A percentile compares a stretch with the other conserved stretches of the same genome.
These are phyloP conservation scores for Cryptococcus hybrid DNA, from an alignment of 1,284 basidiomycete genomes.

Conservation along the genomic window DNA sequence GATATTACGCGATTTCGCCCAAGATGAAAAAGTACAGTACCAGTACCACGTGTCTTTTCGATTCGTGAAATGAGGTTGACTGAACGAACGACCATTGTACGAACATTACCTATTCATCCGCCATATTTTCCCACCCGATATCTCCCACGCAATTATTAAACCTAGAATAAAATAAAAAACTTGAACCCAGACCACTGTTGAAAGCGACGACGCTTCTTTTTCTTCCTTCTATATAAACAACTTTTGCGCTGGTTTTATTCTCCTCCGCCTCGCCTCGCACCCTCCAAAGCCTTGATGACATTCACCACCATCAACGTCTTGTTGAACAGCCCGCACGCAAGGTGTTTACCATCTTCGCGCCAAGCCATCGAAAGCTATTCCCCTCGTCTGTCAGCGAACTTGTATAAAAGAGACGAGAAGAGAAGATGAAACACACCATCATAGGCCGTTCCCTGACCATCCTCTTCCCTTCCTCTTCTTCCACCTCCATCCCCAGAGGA, in stretches of 20 bases:
- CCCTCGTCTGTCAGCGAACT: neutral
- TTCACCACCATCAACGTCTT: constrained; percentile 35
- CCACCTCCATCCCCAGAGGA: constrained; percentile 28
- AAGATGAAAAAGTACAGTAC: no score
- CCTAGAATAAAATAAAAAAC: no score
- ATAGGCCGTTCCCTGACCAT: constrained; percentile 30
- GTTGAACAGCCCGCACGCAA: constrained; percentile 40
- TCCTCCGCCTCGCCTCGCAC: neutral
- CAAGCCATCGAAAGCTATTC: constrained; percentile 34
- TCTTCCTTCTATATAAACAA: no score
- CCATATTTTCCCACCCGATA: no score
- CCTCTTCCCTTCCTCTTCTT: constrained; percentile 29
- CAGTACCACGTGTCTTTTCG: no score
- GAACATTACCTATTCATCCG: no score
- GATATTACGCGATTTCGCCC: no score
- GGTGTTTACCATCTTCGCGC: constrained; percentile 39
- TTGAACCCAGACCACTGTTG: no score
- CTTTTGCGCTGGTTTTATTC: neutral
- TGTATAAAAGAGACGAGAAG: neutral
- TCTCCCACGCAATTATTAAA: no score
- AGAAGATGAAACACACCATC: constrained; percentile 36
- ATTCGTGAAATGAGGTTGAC: no score
- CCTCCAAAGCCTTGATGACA: constrained; percentile 8
- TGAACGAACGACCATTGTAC: no score
- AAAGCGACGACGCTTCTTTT: no score